Evolutionary conservation across 371 early-diverging fungal genomes (phyloP).

Genomic region (Batkoa obscura): DNA sequence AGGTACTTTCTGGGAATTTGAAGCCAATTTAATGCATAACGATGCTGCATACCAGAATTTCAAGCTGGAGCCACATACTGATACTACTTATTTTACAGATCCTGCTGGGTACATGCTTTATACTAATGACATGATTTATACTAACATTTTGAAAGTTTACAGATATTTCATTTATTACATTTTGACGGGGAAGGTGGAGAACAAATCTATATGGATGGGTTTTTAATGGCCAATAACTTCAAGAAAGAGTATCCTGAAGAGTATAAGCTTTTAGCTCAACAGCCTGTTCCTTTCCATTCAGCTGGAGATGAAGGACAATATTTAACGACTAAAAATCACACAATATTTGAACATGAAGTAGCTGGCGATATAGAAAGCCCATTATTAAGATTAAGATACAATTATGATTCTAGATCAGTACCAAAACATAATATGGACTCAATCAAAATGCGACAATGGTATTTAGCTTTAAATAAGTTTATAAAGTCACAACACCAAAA

Average conservation of each 20-base stretch:
- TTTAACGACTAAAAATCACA: too few species aligned
- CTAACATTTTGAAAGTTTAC: slow-evolving; percentile 21
- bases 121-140: neutral
- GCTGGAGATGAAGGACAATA: slow-evolving; percentile 64
- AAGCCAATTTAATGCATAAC: slow-evolving; percentile 57
- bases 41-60: slow-evolving; percentile 77
- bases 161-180: slow-evolving; percentile 70
- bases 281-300: slow-evolving; percentile 45
- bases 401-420: slow-evolving; percentile 68
- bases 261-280: slow-evolving; percentile 37
- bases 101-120: slow-evolving; percentile 40
- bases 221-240: slow-evolving; percentile 43
- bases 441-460: too few species aligned
- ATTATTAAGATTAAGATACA: slow-evolving; percentile 64
- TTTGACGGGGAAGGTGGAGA: slow-evolving; percentile 58
- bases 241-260: slow-evolving; percentile 31
- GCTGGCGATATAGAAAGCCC: too few species aligned
- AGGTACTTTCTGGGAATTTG: slow-evolving; percentile 64
- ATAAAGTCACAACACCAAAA: slow-evolving; percentile 52
- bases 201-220: slow-evolving; percentile 70
- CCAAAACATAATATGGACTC: slow-evolving; percentile 18
- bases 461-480: slow-evolving; percentile 32
- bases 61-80: slow-evolving; percentile 65
- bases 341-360: slow-evolving; percentile 27
- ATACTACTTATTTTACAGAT: slow-evolving; percentile 84